Evolutionary conservation across 208 protist genomes (phyloP).

Genomic region (Leishmania tropica): DNA sequence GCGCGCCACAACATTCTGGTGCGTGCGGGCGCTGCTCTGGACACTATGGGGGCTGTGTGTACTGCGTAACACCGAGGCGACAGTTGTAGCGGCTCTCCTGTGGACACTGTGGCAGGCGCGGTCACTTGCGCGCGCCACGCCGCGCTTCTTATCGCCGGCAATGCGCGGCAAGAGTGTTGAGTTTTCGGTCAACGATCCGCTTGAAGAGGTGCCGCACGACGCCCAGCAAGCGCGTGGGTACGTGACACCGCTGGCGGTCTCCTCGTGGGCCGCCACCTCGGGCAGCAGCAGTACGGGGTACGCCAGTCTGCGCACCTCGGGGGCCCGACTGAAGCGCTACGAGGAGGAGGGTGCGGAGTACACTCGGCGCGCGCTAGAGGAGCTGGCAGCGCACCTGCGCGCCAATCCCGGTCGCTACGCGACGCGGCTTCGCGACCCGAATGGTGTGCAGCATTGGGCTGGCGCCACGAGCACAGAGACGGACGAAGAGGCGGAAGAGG

Average conservation of each 20-base stretch:
- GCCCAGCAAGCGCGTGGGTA: conserved; percentile 24
- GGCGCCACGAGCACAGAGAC: conserved; percentile 21
- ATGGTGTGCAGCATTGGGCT: conserved; percentile 57
- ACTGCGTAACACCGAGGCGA: conserved; percentile 55
- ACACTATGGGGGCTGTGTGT: conserved; percentile 18
- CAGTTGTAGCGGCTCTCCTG: conserved; percentile 10
- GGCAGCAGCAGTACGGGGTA: conserved; percentile 2
- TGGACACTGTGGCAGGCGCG: neutral
- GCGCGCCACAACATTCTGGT: conserved; percentile 28
- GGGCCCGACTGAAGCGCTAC: conserved; percentile 42
- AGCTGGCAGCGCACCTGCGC: conserved; percentile 53
- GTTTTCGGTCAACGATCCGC: neutral
- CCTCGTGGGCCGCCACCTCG: neutral
- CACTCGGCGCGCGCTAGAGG: conserved; percentile 61
- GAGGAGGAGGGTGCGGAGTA: conserved; percentile 48
- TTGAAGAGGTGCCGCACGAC: conserved; percentile 14
- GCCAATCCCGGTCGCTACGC: conserved; percentile 50
- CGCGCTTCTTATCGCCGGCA: neutral
- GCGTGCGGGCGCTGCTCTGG: conserved; percentile 24
- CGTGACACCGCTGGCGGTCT: conserved; percentile 24
- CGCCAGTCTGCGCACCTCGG: conserved; percentile 2
- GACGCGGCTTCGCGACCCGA: conserved; percentile 54
- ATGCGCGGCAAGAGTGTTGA: neutral
- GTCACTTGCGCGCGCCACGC: neutral
- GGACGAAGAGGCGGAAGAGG: conserved; percentile 13